Evolutionary conservation across 2,329 filamentous ascomycete genomes (phyloP).

Genomic region (Colletotrichum sp.): DNA sequence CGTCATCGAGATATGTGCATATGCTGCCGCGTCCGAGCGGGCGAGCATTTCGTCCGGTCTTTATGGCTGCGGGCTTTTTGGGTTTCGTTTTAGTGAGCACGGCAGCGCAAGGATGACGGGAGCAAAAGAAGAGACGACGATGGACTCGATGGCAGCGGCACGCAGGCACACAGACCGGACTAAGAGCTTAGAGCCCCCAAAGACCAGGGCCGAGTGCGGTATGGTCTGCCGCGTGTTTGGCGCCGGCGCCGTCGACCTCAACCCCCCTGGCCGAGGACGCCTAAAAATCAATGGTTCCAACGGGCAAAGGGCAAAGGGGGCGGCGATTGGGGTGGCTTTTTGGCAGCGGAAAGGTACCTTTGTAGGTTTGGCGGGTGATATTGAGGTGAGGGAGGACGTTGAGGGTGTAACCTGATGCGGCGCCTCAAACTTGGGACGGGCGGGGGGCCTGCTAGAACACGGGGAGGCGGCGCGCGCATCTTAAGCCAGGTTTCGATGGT

Average conservation of each 20-base stretch:
- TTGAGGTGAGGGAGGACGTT: not conserved
- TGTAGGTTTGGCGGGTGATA: not conserved
- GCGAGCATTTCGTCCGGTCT: not conserved
- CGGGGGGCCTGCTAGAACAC: not conserved
- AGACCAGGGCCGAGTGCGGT: not conserved
- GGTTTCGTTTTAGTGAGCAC: not conserved
- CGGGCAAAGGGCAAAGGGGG: not conserved
- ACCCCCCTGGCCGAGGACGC: not conserved
- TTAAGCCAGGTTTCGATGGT: not conserved
- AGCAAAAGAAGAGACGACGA: not conserved
- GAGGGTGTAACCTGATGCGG: constrained; percentile 9
- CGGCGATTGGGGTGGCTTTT: not conserved
- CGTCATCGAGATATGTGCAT: not conserved
- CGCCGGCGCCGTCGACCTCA: not conserved
- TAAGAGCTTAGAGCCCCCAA: not conserved
- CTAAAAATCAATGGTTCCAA: constrained; percentile 8
- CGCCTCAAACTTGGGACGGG: not conserved
- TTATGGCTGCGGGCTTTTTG: not conserved
- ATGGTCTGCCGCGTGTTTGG: constrained; percentile 4
- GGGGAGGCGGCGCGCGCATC: not conserved
- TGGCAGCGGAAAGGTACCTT: not conserved
- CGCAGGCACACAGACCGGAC: not conserved
- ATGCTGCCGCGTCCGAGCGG: not conserved
- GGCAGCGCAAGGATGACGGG: not conserved
- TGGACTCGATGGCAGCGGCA: not conserved